Evolutionary conservation across 306 rosid species (phyloP), one percentile per base, ranked within the genome.

Genomic region (Dryas octopetala): DNA sequence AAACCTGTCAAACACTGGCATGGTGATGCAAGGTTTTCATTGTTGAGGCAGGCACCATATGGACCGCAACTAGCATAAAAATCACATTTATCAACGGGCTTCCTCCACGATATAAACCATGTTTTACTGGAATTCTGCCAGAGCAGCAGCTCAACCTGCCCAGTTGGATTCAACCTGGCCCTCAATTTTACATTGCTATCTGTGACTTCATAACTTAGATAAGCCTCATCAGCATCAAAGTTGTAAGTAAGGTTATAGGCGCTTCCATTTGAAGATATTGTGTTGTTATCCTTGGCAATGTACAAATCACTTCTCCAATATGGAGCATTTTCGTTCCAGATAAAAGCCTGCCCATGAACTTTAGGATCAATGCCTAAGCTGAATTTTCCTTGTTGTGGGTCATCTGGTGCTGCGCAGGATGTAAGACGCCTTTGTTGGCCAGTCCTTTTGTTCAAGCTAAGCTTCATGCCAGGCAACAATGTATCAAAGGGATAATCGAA

Each of bases 301-400:
- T 14, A 14, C 14, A 58, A 1, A 45, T 17, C 2, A 46, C 16
- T 44, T 59, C 66, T 72, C 19, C 0, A 44, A 26, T 72, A 58
- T 0, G 16, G 43, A 58, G 23, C 10, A 13, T 28, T 58, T 45
- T 5, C 57, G 3, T 3, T 72, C 46, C 57, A 8, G 26, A 9
- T 23, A 45, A 55, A 6, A 9, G 0, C 4, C 6, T 72, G 76
- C 10, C 17, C 1, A 4, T 26, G 45, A 11, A 19, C 55, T 45
- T 72, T 59, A 9, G 67, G 76, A 46, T 72, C 74, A 70, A 70
- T 17, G 41, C 64, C 41, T 0, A 4, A 85, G 54, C 66, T 88
- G 82, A 10, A 90, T 88, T 86, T 85, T 88, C 96, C 96, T 83
- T 62, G 91, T 85, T 61, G 81, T 85, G 0, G 88, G 71, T 70